Evolutionary conservation across 345 rosid genomes (phyloP).

Genomic region (Lepidium africanum): DNA sequence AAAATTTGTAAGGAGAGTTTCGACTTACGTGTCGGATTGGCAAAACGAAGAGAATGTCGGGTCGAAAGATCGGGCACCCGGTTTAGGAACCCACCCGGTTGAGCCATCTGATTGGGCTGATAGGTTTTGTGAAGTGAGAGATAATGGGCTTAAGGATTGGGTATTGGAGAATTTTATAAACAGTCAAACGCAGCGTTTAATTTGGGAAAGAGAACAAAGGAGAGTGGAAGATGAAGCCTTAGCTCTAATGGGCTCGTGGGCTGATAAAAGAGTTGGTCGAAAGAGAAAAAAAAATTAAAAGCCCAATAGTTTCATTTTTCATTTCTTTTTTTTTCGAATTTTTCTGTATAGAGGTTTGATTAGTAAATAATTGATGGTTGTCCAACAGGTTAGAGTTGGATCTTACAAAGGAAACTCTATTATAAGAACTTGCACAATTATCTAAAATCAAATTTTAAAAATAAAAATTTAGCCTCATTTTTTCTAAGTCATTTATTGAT

Average conservation of each 20-base stretch:
- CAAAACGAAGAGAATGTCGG: conserved; percentile 50
- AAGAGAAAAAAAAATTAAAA: conserved; percentile 1
- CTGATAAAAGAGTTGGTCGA: neutral
- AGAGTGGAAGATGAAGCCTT: conserved; percentile 3
- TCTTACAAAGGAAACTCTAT: too few species aligned
- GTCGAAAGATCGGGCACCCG: conserved; percentile 79
- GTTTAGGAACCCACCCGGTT: conserved; percentile 59
- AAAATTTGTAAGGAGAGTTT: conserved; percentile 72
- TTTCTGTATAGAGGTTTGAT: neutral
- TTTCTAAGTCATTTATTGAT: too few species aligned
- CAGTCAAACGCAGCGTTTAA: conserved; percentile 34
- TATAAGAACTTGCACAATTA: too few species aligned
- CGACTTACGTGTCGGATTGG: conserved; percentile 86
- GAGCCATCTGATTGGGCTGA: conserved; percentile 73
- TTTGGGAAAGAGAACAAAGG: conserved; percentile 45
- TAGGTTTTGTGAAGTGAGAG: conserved; percentile 66
- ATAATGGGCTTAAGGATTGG: conserved; percentile 52
- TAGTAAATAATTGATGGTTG: too few species aligned
- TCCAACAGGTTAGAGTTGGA: too few species aligned
- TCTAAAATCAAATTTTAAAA: too few species aligned
- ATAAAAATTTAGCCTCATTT: too few species aligned
- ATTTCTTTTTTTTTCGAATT: neutral
- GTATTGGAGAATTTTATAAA: conserved; percentile 37
- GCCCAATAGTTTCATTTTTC: neutral
- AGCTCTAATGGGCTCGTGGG: conserved; percentile 8